Conservation (phyloP, 805 yeast species). For the Zygotorulaspora danielsina region DNA sequence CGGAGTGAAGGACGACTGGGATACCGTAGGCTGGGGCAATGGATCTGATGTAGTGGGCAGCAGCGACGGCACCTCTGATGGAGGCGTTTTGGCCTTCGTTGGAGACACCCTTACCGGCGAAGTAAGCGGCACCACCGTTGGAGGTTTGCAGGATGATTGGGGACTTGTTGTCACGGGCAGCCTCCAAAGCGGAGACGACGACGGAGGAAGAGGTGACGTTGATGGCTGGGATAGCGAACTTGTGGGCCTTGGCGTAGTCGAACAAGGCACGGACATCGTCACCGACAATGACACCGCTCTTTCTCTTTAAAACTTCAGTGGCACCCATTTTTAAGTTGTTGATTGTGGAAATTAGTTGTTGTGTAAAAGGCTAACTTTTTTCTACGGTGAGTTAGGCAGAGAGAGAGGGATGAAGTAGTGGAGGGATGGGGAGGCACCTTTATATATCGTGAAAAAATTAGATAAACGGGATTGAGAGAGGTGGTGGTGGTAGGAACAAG, state of each 20-base stretch:
- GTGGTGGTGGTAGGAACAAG: constrained; percentile 1
- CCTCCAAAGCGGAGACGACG: constrained; percentile 93
- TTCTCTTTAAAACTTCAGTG: constrained; percentile 76
- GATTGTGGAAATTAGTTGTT: neutral
- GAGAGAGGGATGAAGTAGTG: neutral
- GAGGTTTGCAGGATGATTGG: constrained; percentile 97
- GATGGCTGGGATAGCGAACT: constrained; percentile 97
- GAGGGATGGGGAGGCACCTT: neutral
- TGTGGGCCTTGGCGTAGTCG: constrained; percentile 87
- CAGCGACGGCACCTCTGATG: constrained; percentile 91
- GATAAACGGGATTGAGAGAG: no score
- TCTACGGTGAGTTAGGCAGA: neutral
- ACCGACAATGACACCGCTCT: constrained; percentile 98
- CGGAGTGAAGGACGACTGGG: constrained; percentile 96
- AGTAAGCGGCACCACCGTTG: constrained; percentile 99
- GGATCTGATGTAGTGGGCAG: constrained; percentile 95
- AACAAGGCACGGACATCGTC: constrained; percentile 84
- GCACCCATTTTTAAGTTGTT: constrained; percentile 48
- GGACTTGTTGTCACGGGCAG: constrained; percentile 89
- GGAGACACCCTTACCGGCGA: constrained; percentile 98
- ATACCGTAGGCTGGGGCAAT: constrained; percentile 95
- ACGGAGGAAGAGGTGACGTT: constrained; percentile 98
- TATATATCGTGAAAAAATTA: constrained; percentile 2
- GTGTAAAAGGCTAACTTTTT: constrained; percentile 1
- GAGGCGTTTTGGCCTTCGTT: constrained; percentile 93